Evolutionary conservation across 164 flowering plant species (phyloP).

Genomic region (Nelumbo lutea): DNA sequence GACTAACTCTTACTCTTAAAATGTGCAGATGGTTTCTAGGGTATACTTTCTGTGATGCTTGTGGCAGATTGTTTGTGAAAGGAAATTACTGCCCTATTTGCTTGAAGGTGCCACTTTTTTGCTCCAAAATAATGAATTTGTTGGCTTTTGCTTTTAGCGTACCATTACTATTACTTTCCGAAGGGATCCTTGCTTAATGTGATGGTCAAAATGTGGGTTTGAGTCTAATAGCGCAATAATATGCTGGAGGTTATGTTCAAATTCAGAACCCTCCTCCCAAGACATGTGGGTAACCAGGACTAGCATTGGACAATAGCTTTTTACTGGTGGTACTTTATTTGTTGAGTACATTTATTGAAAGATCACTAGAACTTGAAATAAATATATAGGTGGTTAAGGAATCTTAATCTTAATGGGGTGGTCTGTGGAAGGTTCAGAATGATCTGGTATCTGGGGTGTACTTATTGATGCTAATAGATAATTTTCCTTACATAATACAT

Average conservation of each 20-base stretch:
- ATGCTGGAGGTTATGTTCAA: not conserved
- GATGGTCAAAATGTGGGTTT: too few relatives aligned
- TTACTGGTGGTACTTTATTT: too few relatives aligned
- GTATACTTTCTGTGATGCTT: slow-evolving; percentile 96
- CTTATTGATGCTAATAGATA: too few relatives aligned
- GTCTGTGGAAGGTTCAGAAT: too few relatives aligned
- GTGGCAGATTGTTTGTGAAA: slow-evolving; percentile 97
- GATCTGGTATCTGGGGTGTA: too few relatives aligned
- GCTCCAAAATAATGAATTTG: not conserved
- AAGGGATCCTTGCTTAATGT: not conserved
- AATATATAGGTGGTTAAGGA: too few relatives aligned
- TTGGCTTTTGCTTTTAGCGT: not conserved
- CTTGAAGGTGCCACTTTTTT: slow-evolving; percentile 63
- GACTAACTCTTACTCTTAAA: slow-evolving; percentile 7
- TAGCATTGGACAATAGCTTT: too few relatives aligned
- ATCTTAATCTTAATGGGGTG: too few relatives aligned
- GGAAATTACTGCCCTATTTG: slow-evolving; percentile 98
- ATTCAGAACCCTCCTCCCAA: not conserved
- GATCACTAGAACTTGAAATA: too few relatives aligned
- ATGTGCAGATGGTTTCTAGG: slow-evolving; percentile 90
- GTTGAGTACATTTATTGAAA: too few relatives aligned
- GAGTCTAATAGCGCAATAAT: too few relatives aligned
- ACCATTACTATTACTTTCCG: not conserved
- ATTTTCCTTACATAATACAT: too few relatives aligned
- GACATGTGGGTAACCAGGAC: not conserved